phyloP scores from a whole-genome alignment of 2,329 filamentous ascomycete species.

The Coniochaeta sp. region DNA sequence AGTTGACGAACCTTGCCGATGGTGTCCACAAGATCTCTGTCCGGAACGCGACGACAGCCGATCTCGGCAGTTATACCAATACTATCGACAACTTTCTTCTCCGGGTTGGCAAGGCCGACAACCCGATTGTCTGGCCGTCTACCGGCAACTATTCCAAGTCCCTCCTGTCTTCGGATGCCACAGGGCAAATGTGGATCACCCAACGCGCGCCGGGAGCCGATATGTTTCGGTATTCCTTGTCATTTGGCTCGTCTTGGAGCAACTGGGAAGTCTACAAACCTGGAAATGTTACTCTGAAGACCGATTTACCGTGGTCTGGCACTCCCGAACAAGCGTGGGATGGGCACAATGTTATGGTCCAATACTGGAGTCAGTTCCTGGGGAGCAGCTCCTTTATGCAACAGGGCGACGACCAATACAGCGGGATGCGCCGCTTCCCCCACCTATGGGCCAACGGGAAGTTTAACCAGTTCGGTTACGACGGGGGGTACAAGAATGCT shows the following conservation, averaged over 20 bases:
- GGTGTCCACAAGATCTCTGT: conserved; percentile 52
- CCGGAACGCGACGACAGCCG: conserved; percentile 39
- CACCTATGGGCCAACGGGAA: conserved; percentile 54
- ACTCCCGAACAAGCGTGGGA: conserved; percentile 47
- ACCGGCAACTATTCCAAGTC: conserved; percentile 42
- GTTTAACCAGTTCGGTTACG: conserved; percentile 56
- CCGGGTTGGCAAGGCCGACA: conserved; percentile 47
- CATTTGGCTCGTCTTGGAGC: conserved; percentile 52
- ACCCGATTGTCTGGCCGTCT: conserved; percentile 50
- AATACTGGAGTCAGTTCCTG: conserved; percentile 52
- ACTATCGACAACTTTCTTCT: conserved; percentile 49
- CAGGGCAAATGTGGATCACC: conserved; percentile 32
- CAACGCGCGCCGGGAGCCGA: conserved; percentile 54
- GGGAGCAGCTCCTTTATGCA: conserved; percentile 54
- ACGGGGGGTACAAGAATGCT: conserved; percentile 45
- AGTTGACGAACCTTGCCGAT: conserved; percentile 36
- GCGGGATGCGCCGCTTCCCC: conserved; percentile 43
- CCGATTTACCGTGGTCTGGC: conserved; percentile 39
- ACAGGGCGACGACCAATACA: conserved; percentile 44
- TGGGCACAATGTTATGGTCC: conserved; percentile 53
- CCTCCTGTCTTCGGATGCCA: conserved; percentile 32
- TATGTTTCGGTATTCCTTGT: conserved; percentile 54
- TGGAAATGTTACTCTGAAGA: conserved; percentile 39
- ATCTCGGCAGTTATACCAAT: conserved; percentile 34
- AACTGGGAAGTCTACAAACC: conserved; percentile 48